Evolutionary conservation across 2,329 filamentous ascomycete species (phyloP).

Genomic region (Sclerotinia spermophila): DNA sequence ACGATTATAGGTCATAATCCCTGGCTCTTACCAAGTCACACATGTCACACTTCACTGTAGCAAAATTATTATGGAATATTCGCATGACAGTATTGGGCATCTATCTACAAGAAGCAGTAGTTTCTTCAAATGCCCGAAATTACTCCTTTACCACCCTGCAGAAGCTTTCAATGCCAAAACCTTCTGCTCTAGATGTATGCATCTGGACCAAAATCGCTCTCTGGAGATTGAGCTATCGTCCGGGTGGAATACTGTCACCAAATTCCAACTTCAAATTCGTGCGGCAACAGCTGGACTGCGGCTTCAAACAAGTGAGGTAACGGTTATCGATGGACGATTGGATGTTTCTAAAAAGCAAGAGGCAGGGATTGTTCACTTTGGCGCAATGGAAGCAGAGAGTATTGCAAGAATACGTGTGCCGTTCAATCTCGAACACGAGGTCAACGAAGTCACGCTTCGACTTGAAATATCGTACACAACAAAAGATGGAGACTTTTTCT

Average conservation of each 20-base stretch:
- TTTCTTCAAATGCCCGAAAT: constrained; percentile 56
- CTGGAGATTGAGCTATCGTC: constrained; percentile 70
- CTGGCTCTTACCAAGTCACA: constrained; percentile 73
- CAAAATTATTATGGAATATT: constrained; percentile 63
- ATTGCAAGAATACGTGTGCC: constrained; percentile 64
- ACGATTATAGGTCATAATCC: constrained; percentile 54
- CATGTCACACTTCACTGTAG: constrained; percentile 62
- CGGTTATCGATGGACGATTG: constrained; percentile 44
- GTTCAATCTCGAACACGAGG: constrained; percentile 78
- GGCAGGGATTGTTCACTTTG: constrained; percentile 51
- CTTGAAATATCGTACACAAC: constrained; percentile 76
- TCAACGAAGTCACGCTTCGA: constrained; percentile 66
- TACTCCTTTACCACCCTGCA: constrained; percentile 70
- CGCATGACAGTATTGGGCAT: constrained; percentile 47
- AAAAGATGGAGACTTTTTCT: constrained; percentile 59
- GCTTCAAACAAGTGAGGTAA: constrained; percentile 58
- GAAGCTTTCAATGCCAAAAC: constrained; percentile 67
- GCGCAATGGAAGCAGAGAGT: constrained; percentile 44
- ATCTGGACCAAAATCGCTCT: constrained; percentile 74
- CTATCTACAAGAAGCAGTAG: constrained; percentile 22
- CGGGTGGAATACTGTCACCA: constrained; percentile 68
- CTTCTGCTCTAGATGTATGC: constrained; percentile 63
- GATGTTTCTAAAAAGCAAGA: constrained; percentile 50
- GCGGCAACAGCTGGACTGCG: constrained; percentile 64
- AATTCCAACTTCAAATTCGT: constrained; percentile 58